Base-by-base conservation (phyloP, 805 yeast species). In the Yarrowia alimentaria region DNA sequence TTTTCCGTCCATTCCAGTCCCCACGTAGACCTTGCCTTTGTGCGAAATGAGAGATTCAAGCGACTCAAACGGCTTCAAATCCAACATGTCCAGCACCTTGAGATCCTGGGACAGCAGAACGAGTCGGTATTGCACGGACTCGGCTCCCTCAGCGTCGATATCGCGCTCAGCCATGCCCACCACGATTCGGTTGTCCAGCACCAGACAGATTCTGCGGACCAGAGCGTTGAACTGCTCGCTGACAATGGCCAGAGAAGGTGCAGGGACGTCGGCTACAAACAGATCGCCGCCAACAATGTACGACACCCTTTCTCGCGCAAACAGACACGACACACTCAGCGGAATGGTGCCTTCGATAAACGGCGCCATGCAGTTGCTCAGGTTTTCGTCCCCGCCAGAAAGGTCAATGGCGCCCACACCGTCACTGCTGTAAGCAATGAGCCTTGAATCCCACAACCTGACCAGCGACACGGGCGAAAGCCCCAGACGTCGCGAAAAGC, bases 161-260 rank as follows among this genome's bases (percentile, higher is more conserved):
- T 43, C 37, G 8, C 37, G 20, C 13, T 30, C 37, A 8, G 50
- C 50, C 35, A 43, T 21, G 14, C 37, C 50, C 10, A 43, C 37
- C n/a, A 43, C 28, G n/a, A 30, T 37, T 21, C n/a, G n/a, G n/a
- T 21, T 30, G 9, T 43, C 50, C 6, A 16, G 30, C 2, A 30
- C 11, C 3, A 43, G 28, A 22, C 37, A 30, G 20, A 43, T 31
- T 11, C 50, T 26, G 29, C 50, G 3, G 6, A 43, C 37, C 3
- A 43, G 30, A 30, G 50, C 50, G 6, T 43, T 43, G 30, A 43
- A 43, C 10, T 43, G 50, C 16, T 30, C 37, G n/a, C 37, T 30
- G 35, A 30, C 28, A 21, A 30, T 21, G 14, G 21, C 29, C 7
- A 43, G 24, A 8, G 37, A 31, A 3, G 50, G 16, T 2, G 10